A percentile compares a stretch with the other conserved stretches of the same genome.
Evolutionary conservation across 140 eudicot species (phyloP).

Genomic region (Oenanthe javanica): DNA sequence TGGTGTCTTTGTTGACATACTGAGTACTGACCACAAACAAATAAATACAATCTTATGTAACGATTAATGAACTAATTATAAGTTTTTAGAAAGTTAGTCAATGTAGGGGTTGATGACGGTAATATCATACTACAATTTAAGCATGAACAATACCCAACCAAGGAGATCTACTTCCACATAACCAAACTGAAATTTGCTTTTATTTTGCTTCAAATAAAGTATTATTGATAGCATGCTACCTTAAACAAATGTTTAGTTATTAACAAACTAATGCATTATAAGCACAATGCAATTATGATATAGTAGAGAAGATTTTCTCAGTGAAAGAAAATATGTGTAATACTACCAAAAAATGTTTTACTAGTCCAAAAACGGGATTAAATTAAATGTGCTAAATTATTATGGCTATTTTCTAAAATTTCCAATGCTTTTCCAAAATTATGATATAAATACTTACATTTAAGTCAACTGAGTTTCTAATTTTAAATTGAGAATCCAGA

Average conservation of each 20-base stretch:
- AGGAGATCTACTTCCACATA: background rate
- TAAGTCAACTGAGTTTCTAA: conserved; percentile 51
- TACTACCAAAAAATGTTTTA: too few relatives aligned
- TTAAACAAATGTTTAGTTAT: too few relatives aligned
- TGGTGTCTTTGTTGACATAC: background rate
- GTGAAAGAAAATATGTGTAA: too few relatives aligned
- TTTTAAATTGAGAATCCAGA: conserved; percentile 37
- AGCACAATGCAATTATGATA: too few relatives aligned
- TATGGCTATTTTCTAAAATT: background rate
- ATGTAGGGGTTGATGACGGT: background rate
- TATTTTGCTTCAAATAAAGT: background rate
- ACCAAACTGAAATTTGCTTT: background rate
- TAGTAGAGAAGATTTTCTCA: too few relatives aligned
- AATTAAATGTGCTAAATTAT: background rate
- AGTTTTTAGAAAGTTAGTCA: background rate
- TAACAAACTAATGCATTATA: too few relatives aligned
- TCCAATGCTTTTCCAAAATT: background rate
- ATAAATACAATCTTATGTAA: too few relatives aligned
- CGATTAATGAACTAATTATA: too few relatives aligned
- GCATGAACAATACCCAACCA: background rate
- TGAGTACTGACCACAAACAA: too few relatives aligned
- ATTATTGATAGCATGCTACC: too few relatives aligned
- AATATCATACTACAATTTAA: background rate
- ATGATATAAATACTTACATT: conserved; percentile 32
- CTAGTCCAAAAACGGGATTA: too few relatives aligned